Evolutionary conservation across 2,329 filamentous ascomycete species (phyloP).

Genomic region (Calonectria pseudoreteaudii): DNA sequence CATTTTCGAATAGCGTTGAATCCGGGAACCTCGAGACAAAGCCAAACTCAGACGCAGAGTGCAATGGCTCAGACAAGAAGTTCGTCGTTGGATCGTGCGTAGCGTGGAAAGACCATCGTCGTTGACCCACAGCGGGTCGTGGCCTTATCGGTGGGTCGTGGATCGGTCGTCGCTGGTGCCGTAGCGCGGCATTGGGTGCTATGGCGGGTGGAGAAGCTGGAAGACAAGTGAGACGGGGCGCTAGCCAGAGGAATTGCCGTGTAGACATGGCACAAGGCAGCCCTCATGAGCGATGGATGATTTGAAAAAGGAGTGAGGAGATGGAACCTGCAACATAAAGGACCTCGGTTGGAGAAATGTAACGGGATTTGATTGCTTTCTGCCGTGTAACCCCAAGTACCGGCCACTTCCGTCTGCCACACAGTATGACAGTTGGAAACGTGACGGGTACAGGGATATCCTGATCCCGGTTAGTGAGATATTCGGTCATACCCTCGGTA

Average conservation of each 20-base stretch:
- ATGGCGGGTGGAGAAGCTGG: constrained; percentile 23
- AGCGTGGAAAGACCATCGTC: constrained; percentile 40
- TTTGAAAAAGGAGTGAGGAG: constrained; percentile 12
- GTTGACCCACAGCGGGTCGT: constrained; percentile 39
- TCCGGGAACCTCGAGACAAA: constrained; percentile 12
- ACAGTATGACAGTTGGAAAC: constrained; percentile 18
- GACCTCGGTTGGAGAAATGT: constrained; percentile 23
- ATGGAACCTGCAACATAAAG: constrained; percentile 1
- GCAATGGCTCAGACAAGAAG: constrained; percentile 15
- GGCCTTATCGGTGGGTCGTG: constrained; percentile 38
- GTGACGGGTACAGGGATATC: constrained; percentile 29
- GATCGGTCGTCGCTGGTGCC: constrained; percentile 38
- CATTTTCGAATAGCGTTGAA: not conserved
- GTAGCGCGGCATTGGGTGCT: constrained; percentile 17
- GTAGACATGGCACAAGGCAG: constrained; percentile 43
- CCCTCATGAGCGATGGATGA: constrained; percentile 13
- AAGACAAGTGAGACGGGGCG: constrained; percentile 37
- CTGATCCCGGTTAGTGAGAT: constrained; percentile 24
- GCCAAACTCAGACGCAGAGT: not conserved
- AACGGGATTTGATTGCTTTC: constrained; percentile 28
- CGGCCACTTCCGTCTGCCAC: constrained; percentile 16
- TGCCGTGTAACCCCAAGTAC: constrained; percentile 39
- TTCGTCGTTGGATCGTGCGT: constrained; percentile 14
- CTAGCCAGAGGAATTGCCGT: constrained; percentile 41
- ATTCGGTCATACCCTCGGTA: not conserved